These are phyloP conservation scores for Straminergon stramineum DNA, from an alignment of 225 moss, liverwort and hornwort species.

Conservation along the genomic window DNA sequence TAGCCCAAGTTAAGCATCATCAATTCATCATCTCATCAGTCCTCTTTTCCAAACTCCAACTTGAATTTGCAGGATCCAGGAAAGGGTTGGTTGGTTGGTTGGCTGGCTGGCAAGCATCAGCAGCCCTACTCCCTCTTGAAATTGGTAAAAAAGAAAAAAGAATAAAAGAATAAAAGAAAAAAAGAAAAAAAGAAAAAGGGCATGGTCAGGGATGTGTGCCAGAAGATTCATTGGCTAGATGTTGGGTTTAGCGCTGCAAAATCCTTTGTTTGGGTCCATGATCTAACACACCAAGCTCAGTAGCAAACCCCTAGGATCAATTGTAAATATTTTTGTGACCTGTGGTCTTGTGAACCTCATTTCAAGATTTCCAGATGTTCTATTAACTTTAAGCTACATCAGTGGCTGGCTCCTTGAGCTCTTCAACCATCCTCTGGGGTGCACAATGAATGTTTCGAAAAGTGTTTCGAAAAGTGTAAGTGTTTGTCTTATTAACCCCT, in stretches of 20 bases:
- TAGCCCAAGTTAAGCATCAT: neutral
- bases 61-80: neutral
- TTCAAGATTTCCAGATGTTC: neutral
- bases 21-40: neutral
- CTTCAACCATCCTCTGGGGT: neutral
- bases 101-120: neutral
- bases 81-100: neutral
- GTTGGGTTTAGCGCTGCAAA: neutral
- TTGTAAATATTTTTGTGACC: neutral
- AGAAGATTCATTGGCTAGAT: no score
- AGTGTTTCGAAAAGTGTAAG: neutral
- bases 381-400: neutral
- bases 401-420: neutral
- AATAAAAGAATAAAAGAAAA: no score
- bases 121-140: neutral
- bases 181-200: no score
- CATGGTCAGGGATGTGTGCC: neutral
- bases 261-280: neutral
- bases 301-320: neutral
- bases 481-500: neutral
- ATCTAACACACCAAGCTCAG: neutral
- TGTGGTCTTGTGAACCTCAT: neutral
- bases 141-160: no score
- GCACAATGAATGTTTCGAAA: neutral
- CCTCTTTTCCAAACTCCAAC: neutral